Evolutionary conservation across 495 filamentous ascomycete species (phyloP).

Genomic region (Hamigera avellanea): DNA sequence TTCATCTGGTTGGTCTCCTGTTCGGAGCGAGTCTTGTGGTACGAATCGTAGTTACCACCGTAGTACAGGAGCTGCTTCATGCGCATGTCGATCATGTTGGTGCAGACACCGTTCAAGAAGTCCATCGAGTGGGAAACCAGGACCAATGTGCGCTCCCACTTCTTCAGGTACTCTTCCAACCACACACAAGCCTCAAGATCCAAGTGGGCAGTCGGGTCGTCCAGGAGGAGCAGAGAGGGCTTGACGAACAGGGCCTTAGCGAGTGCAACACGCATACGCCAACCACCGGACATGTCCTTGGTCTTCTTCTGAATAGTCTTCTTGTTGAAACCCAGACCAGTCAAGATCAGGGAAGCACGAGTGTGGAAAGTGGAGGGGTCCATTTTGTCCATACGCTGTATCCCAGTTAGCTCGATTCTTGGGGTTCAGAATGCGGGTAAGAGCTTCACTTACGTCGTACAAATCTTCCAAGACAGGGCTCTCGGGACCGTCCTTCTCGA

Average conservation of each 20-base stretch:
- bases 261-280: conserved; percentile 98
- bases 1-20: conserved; percentile 98
- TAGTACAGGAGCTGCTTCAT: conserved; percentile 88
- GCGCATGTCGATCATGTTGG: conserved; percentile 98
- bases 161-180: conserved; percentile 99
- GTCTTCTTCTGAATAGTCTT: conserved; percentile 94
- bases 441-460: conserved; percentile 65
- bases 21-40: conserved; percentile 87
- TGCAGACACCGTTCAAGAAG: conserved; percentile 98
- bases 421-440: no score
- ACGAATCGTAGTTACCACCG: conserved; percentile 99
- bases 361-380: conserved; percentile 99
- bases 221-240: conserved; percentile 87
- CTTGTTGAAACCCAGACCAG: conserved; percentile 99
- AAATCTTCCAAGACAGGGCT: conserved; percentile 84
- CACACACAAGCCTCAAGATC: conserved; percentile 99
- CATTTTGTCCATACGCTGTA: conserved; percentile 94
- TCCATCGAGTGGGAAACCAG: conserved; percentile 96
- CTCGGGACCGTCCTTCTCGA: conserved; percentile 87
- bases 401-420: no score
- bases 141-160: conserved; percentile 96
- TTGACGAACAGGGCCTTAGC: conserved; percentile 98
- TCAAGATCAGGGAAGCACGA: conserved; percentile 91
- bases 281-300: conserved; percentile 99
- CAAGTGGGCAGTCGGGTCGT: conserved; percentile 98